Evolutionary conservation across 2,329 filamentous ascomycete genomes (phyloP), one percentile per base, ranked within the genome.

Genomic region (Cladobotryum mycophilum): DNA sequence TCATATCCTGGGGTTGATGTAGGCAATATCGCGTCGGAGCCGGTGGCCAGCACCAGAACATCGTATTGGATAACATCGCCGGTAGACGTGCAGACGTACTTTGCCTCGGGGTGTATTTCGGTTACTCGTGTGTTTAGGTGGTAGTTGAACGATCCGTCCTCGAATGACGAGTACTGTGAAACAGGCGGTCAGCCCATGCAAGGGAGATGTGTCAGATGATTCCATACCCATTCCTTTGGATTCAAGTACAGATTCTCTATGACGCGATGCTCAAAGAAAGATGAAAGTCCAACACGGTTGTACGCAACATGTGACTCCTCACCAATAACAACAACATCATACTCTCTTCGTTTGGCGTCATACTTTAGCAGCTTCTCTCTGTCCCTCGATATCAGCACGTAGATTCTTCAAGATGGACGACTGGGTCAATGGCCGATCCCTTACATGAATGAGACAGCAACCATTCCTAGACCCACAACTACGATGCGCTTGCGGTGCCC

Each of bases 171-270:
- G 60, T 91, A 91, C 85, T 86, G 50, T 22, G 22, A 12, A 11
- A 18, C 2, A 22, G 18, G 13, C n/a, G 30, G 34, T 37, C 8
- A 30, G 40, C 30, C 9, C 2, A 30, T 30, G 6, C 25, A 30
- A 30, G 25, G 25, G 25, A 15, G 18, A 1, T 18, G 12, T 20
- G 17, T 17, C 40, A 9, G 33, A 14, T 7, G 36, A 34, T 14
- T 38, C 55, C 59, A 49, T 68, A 88, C 86, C 88, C 90, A 95
- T 76, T 89, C 84, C 59, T 80, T 75, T 0, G 89, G 86, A 60
- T 95, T 95, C 33, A 96, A 75, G 64, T 95, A 95, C n/a, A 96
- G 68, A 57, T 90, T 88, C 68, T 95, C 88, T 38, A 93, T 85
- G 59, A 86, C 80, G 47, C 89, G 80, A 69, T 95, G 89, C 59